These are phyloP conservation scores for Sarocladium strictum DNA, from an alignment of 2,329 filamentous ascomycete genomes.

Conservation along the genomic window DNA sequence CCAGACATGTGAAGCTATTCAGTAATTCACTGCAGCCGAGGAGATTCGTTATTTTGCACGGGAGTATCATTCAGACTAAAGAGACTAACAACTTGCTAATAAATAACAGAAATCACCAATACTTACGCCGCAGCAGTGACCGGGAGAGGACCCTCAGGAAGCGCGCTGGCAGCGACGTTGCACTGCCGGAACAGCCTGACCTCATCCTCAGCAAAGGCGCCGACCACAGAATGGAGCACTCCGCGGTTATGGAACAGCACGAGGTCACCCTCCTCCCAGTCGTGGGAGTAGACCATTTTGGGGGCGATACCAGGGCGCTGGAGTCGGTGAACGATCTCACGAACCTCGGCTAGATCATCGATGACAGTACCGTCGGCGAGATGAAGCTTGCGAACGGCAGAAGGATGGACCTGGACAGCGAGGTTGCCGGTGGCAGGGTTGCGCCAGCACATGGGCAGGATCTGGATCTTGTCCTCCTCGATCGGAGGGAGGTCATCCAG, in stretches of 20 bases:
- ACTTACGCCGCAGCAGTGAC: neutral
- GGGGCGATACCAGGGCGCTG: slow-evolving; percentile 70
- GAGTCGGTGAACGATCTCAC: slow-evolving; percentile 61
- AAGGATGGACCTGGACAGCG: slow-evolving; percentile 69
- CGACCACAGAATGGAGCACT: slow-evolving; percentile 68
- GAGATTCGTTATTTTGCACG: too few species aligned
- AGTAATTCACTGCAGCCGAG: too few species aligned
- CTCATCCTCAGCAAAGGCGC: slow-evolving; percentile 67
- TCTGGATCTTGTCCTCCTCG: slow-evolving; percentile 60
- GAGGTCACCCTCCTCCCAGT: slow-evolving; percentile 72
- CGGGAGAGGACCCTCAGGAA: slow-evolving; percentile 45
- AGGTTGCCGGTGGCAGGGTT: slow-evolving; percentile 66
- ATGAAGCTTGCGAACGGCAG: slow-evolving; percentile 64
- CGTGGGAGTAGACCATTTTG: slow-evolving; percentile 62
- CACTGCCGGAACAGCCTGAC: slow-evolving; percentile 72
- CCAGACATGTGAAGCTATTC: too few species aligned
- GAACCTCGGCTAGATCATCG: slow-evolving; percentile 60
- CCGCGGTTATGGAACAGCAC: slow-evolving; percentile 77
- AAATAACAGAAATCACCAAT: neutral
- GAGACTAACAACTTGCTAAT: neutral
- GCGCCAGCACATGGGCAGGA: slow-evolving; percentile 71
- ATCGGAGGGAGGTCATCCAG: slow-evolving; percentile 56
- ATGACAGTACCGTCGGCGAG: slow-evolving; percentile 59
- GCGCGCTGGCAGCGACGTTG: slow-evolving; percentile 63
- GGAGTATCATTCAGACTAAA: too few species aligned